Evolutionary conservation across 768 basidiomycete genomes (phyloP).

Genomic region (Mycena metata): DNA sequence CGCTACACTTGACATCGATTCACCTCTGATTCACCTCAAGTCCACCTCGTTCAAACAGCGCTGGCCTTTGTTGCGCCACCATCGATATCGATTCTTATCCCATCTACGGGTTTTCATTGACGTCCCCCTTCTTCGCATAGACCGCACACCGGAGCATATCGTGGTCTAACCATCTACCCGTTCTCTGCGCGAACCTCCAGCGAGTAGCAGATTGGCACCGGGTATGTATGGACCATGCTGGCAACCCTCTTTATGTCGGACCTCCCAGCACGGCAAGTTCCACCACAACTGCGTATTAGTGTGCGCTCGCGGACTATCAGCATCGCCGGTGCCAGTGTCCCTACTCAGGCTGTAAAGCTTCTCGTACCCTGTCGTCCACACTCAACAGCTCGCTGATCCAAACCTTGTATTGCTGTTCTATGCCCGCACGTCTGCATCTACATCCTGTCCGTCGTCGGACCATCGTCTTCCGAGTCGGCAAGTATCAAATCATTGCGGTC

Average conservation of each 20-base stretch:
- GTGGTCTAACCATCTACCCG: background rate
- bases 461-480: constrained; percentile 18
- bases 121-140: background rate
- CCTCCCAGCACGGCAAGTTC: constrained; percentile 16
- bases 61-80: constrained; percentile 23
- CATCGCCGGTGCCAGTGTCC: too few species aligned
- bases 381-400: background rate
- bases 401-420: constrained; percentile 22
- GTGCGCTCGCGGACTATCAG: constrained; percentile 17
- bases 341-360: constrained; percentile 1
- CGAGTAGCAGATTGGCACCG: constrained; percentile 7
- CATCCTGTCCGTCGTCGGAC: constrained; percentile 14
- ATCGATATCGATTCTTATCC: constrained; percentile 19
- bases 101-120: constrained; percentile 1
- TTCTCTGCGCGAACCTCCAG: constrained; percentile 5
- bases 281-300: too few species aligned
- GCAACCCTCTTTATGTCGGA: constrained; percentile 8
- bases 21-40: too few species aligned
- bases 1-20: constrained; percentile 15
- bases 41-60: constrained; percentile 1
- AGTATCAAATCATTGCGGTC: background rate
- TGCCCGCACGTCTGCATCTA: background rate
- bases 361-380: constrained; percentile 9
- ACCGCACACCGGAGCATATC: constrained; percentile 20
- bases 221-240: background rate